Evolutionary conservation across 148 eudicot species (phyloP).

Genomic region (Bassia scoparia): DNA sequence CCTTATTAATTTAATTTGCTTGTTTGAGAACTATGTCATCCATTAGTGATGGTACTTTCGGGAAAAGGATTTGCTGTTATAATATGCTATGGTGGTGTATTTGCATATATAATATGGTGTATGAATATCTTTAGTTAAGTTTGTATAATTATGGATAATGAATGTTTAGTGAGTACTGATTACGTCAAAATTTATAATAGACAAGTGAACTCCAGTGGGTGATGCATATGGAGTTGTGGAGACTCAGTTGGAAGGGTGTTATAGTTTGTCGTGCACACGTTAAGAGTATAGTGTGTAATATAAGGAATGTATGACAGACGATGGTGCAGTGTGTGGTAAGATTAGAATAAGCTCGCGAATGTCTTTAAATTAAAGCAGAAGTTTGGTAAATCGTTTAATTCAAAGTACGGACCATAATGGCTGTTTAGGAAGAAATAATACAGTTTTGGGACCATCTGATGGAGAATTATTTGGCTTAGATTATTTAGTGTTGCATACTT

Average conservation of each 20-base stretch:
- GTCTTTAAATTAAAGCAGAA: not conserved
- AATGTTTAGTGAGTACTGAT: not conserved
- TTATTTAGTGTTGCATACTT: conserved; percentile 20
- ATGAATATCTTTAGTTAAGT: not conserved
- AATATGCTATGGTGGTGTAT: not conserved
- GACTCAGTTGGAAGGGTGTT: too few species aligned
- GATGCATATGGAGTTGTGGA: too few species aligned
- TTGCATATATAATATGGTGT: not conserved
- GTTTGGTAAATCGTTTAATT: conserved; percentile 13
- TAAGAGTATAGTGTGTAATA: too few species aligned
- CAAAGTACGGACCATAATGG: conserved; percentile 25
- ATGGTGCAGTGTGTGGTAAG: too few species aligned
- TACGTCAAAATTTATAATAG: not conserved
- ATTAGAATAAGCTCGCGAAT: too few species aligned
- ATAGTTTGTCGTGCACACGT: too few species aligned
- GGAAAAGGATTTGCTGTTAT: conserved; percentile 12
- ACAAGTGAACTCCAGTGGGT: not conserved
- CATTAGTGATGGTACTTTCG: conserved; percentile 1
- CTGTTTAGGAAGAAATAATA: not conserved
- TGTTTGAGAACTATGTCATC: not conserved
- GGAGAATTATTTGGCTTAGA: conserved; percentile 16
- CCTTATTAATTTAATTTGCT: not conserved
- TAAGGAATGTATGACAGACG: too few species aligned
- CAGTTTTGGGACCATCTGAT: conserved; percentile 19
- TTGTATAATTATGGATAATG: not conserved